These are phyloP conservation scores for Luvunga scandens DNA, from an alignment of 345 rosid genomes.

Conservation along the genomic window DNA sequence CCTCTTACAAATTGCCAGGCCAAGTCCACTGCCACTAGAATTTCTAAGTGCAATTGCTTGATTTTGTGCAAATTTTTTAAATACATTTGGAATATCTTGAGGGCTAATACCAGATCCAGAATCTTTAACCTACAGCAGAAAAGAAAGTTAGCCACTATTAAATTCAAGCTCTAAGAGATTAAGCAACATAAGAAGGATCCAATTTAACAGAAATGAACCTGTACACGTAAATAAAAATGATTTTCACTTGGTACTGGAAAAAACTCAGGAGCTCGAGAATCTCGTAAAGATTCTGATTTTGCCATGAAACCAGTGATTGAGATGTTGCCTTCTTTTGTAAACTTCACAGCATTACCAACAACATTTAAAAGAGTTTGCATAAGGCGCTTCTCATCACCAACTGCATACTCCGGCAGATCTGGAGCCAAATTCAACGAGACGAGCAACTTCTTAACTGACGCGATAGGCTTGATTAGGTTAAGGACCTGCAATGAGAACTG, in stretches of 20 bases:
- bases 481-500: conserved; percentile 58
- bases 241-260: conserved; percentile 60
- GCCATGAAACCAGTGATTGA: conserved; percentile 71
- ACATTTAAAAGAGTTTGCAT: conserved; percentile 84
- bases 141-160: conserved; percentile 8
- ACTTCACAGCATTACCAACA: conserved; percentile 95
- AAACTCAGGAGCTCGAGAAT: conserved; percentile 64
- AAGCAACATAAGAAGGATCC: neutral
- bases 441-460: conserved; percentile 75
- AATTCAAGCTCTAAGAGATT: neutral
- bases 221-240: conserved; percentile 82
- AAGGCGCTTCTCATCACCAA: conserved; percentile 91
- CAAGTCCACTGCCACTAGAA: conserved; percentile 90
- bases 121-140: conserved; percentile 78
- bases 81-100: conserved; percentile 80
- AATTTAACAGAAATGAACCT: conserved; percentile 51
- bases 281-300: conserved; percentile 61
- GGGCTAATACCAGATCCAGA: conserved; percentile 80
- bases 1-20: conserved; percentile 99
- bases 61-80: conserved; percentile 86
- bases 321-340: conserved; percentile 84
- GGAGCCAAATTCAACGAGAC: conserved; percentile 70
- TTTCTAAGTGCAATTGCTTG: conserved; percentile 63
- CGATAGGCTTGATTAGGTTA: conserved; percentile 85
- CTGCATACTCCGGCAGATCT: conserved; percentile 82